Evolutionary conservation across 148 eudicot species (phyloP).

Genomic region (Cornus florida): DNA sequence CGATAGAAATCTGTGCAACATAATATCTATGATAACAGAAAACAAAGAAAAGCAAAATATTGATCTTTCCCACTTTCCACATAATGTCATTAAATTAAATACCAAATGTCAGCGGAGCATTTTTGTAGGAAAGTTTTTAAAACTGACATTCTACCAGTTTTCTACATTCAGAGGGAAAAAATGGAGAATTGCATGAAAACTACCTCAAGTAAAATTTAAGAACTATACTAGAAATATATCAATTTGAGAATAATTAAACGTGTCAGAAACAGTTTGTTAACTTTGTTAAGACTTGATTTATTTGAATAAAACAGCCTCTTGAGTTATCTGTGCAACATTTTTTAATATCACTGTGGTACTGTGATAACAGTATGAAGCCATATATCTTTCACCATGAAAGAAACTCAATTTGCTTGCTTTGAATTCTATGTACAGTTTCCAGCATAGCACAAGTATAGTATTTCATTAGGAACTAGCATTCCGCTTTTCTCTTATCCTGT

Average conservation of each 20-base stretch:
- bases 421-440: not conserved
- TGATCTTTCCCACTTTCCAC: not conserved
- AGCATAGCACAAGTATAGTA: not conserved
- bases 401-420: not conserved
- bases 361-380: not conserved
- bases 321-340: too few relatives aligned
- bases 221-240: not conserved
- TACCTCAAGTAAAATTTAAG: too few relatives aligned
- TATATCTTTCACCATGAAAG: not conserved
- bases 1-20: conserved; percentile 51
- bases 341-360: too few relatives aligned
- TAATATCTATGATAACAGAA: conserved; percentile 5
- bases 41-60: conserved; percentile 9
- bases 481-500: not conserved
- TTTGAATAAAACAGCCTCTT: not conserved
- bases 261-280: not conserved
- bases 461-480: not conserved
- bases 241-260: not conserved
- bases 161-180: not conserved
- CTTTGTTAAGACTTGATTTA: not conserved
- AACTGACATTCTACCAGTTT: too few relatives aligned
- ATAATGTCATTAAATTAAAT: not conserved
- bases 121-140: not conserved
- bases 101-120: not conserved
- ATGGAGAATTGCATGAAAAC: not conserved